Conservation (phyloP, 169 alveolate species). For the Besnoitia besnoiti region DNA sequence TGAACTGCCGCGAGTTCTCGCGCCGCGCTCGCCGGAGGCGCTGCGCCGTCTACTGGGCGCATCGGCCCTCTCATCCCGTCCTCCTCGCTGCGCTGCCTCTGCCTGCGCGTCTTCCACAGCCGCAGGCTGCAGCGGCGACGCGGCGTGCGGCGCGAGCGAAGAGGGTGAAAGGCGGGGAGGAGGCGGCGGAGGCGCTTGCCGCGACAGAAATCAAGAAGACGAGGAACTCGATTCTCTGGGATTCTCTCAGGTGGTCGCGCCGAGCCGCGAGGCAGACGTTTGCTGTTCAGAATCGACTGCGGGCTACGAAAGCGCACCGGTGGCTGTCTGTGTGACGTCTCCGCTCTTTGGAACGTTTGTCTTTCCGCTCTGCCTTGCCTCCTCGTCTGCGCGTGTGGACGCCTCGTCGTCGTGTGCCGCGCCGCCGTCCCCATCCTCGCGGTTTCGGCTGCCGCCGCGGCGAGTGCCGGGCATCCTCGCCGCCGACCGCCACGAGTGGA, state of each 20-base stretch:
- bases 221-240: not conserved
- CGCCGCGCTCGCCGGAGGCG: not conserved
- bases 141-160: not conserved
- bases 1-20: not conserved
- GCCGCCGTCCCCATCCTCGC: not conserved
- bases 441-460: not conserved
- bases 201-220: not conserved
- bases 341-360: slow-evolving; percentile 20
- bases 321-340: not conserved
- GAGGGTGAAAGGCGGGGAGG: not conserved
- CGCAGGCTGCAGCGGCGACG: not conserved
- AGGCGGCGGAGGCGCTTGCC: not conserved
- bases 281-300: no score
- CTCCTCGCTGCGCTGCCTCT: not conserved
- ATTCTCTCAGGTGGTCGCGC: no score
- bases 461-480: not conserved
- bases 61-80: not conserved
- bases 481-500: not conserved
- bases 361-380: not conserved
- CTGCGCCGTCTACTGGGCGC: no score
- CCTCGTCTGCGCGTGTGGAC: not conserved
- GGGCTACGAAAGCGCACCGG: not conserved
- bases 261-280: no score
- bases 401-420: not conserved
- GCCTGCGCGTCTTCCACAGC: not conserved